Evolutionary conservation across 495 filamentous ascomycete genomes (phyloP).

Genomic region (Cercophora sp.): DNA sequence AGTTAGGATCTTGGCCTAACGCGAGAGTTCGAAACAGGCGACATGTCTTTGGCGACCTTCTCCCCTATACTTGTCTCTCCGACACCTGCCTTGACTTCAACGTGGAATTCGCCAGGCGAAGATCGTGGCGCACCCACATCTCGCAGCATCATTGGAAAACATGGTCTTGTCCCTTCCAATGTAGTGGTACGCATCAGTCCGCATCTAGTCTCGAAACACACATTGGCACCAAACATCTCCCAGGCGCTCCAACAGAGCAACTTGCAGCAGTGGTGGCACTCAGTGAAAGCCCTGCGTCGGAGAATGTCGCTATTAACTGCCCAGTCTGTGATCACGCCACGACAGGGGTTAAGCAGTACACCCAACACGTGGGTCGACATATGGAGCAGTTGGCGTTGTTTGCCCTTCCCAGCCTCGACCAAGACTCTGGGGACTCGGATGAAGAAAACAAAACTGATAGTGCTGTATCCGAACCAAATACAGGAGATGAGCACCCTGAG

Average conservation of each 20-base stretch:
- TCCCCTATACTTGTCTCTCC: conserved; percentile 1
- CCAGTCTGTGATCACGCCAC: neutral
- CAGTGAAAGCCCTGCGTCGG: neutral
- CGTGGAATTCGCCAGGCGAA: neutral
- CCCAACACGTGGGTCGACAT: neutral
- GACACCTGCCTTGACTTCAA: neutral
- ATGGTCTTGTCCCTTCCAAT: neutral
- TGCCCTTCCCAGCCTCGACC: neutral
- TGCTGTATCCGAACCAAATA: too few relatives aligned
- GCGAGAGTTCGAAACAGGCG: neutral
- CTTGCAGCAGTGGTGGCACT: neutral
- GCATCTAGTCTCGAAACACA: neutral
- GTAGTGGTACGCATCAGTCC: neutral
- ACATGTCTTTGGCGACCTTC: conserved; percentile 1
- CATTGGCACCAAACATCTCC: neutral
- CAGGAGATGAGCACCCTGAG: too few relatives aligned
- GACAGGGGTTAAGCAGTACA: neutral
- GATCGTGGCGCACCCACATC: neutral
- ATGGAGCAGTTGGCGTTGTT: conserved; percentile 2
- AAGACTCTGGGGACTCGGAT: neutral
- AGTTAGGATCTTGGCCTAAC: neutral
- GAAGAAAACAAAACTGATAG: neutral
- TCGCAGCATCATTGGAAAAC: neutral
- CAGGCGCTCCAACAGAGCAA: neutral
- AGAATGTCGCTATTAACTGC: neutral